Conservation (phyloP, 2,329 filamentous ascomycete species). For the Cyanodermella asteris region DNA sequence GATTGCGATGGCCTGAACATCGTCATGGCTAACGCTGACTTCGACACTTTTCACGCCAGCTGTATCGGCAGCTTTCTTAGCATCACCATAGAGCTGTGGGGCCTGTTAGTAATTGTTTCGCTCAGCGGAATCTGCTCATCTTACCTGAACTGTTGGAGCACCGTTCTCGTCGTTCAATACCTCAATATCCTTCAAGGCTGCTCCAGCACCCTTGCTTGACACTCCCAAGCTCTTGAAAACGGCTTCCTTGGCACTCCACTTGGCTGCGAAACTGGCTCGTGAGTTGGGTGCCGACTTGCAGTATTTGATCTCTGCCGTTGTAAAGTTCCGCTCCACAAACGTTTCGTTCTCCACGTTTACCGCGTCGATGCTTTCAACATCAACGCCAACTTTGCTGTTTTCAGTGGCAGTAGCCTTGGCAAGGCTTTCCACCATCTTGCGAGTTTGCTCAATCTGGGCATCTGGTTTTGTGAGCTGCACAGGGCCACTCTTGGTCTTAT, state of each 20-base stretch:
- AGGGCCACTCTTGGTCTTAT: too few species aligned
- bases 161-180: slow-evolving; percentile 62
- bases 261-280: slow-evolving; percentile 77
- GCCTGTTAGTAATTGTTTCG: slow-evolving; percentile 16
- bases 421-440: slow-evolving; percentile 55
- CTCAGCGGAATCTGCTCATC: slow-evolving; percentile 15
- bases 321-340: slow-evolving; percentile 91
- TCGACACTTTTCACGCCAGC: slow-evolving; percentile 73
- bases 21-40: slow-evolving; percentile 90
- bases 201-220: slow-evolving; percentile 65
- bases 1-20: slow-evolving; percentile 82
- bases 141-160: slow-evolving; percentile 66
- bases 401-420: slow-evolving; percentile 39
- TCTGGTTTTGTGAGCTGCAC: slow-evolving; percentile 56
- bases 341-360: slow-evolving; percentile 89
- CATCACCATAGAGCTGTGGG: slow-evolving; percentile 60
- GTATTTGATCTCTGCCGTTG: slow-evolving; percentile 60
- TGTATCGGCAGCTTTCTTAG: slow-evolving; percentile 60
- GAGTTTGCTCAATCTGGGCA: slow-evolving; percentile 39
- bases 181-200: slow-evolving; percentile 84
- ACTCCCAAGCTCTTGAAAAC: slow-evolving; percentile 96
- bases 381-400: slow-evolving; percentile 71
- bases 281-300: slow-evolving; percentile 60
- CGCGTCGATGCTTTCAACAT: slow-evolving; percentile 70
- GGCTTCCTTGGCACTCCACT: slow-evolving; percentile 95